phyloP scores from a whole-genome alignment of 148 eudicot genomes.

The Silene conica region DNA sequence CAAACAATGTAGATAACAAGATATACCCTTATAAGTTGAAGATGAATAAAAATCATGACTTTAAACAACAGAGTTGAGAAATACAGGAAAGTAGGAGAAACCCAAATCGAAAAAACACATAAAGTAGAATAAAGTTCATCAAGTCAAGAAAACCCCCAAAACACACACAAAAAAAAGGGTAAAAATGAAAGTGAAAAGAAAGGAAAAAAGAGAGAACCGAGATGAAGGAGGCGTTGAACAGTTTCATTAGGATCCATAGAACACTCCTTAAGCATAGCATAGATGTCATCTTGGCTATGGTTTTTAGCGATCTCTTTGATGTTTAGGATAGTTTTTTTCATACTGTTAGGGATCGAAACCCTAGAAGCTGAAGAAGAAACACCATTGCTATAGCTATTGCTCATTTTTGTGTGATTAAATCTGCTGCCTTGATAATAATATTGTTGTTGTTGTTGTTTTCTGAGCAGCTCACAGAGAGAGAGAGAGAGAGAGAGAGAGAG shows the following conservation, averaged over 20 bases:
- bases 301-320: conserved; percentile 34
- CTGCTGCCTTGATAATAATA: background rate
- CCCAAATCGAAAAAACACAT: background rate
- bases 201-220: conserved; percentile 14
- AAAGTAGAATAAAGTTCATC: no score
- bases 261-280: conserved; percentile 38
- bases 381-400: conserved; percentile 13
- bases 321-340: conserved; percentile 26
- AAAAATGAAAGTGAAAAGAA: background rate
- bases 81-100: background rate
- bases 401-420: background rate
- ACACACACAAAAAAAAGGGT: no score
- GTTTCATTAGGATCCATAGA: conserved; percentile 42
- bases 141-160: no score
- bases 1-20: background rate
- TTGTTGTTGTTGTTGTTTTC: conserved; percentile 12
- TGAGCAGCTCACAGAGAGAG: conserved; percentile 21
- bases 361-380: conserved; percentile 18
- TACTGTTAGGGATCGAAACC: conserved; percentile 31
- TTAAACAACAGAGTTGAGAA: no score
- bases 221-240: conserved; percentile 31
- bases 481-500: no score
- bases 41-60: background rate
- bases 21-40: background rate
- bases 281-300: conserved; percentile 40